Evolutionary conservation across 2,329 filamentous ascomycete genomes (phyloP).

Genomic region (Alternaria hordeiaustralica): DNA sequence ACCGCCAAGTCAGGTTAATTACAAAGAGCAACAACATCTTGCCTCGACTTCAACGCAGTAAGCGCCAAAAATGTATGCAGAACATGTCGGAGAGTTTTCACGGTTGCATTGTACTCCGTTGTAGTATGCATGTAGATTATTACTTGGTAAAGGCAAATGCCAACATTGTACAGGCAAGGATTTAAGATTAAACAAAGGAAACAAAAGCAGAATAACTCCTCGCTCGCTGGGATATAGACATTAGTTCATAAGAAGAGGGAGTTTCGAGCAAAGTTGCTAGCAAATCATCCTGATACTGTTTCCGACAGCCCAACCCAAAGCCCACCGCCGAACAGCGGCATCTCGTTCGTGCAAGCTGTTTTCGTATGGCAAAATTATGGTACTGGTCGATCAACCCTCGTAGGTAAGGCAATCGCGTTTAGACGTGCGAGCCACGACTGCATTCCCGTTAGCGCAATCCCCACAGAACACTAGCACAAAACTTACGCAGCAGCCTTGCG

Average conservation of each 20-base stretch:
- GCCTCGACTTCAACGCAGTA: neutral
- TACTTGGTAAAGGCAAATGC: neutral
- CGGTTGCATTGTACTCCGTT: neutral
- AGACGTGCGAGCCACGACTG: neutral
- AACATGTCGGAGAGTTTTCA: neutral
- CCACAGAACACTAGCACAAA: neutral
- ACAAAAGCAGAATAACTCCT: neutral
- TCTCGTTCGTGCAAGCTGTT: neutral
- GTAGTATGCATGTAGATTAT: neutral
- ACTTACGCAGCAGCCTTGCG: conserved; percentile 16
- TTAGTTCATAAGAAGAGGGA: neutral
- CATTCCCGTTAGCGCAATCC: neutral
- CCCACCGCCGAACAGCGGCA: neutral
- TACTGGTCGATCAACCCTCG: neutral
- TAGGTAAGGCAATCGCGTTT: neutral
- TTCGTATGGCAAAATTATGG: neutral
- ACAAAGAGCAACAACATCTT: neutral
- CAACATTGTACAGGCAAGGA: neutral
- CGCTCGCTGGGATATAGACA: neutral
- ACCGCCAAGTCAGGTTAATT: neutral
- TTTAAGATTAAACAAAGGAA: neutral
- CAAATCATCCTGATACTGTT: neutral
- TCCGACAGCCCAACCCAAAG: neutral
- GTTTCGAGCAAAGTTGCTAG: neutral
- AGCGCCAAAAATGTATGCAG: neutral